These are phyloP conservation scores for Acacia melanoxylon DNA, from an alignment of 306 rosid genomes.

Conservation along the genomic window DNA sequence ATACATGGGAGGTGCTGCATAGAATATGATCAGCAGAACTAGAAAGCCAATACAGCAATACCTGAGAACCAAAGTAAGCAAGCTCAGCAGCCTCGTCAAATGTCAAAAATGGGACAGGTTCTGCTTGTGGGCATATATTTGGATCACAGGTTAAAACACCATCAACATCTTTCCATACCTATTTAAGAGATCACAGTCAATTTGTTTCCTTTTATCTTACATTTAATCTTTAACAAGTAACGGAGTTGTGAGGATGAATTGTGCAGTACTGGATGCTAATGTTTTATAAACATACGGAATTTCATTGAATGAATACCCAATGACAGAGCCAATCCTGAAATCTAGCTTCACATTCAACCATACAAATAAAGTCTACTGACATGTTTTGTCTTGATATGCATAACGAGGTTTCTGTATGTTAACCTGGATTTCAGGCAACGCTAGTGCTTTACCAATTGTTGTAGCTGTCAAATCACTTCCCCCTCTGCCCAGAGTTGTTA, in stretches of 20 bases:
- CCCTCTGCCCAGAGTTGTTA: constrained; percentile 95
- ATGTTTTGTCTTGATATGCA: neutral
- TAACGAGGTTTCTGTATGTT: constrained; percentile 11
- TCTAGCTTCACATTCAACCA: constrained; percentile 14
- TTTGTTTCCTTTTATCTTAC: constrained; percentile 5
- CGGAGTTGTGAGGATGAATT: neutral
- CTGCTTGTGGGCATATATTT: constrained; percentile 67
- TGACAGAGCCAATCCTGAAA: constrained; percentile 14
- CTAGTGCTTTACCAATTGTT: constrained; percentile 87
- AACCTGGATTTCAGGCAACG: constrained; percentile 95
- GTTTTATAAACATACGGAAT: constrained; percentile 8
- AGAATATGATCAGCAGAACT: constrained; percentile 26
- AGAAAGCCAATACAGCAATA: constrained; percentile 35
- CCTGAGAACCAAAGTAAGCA: constrained; percentile 99
- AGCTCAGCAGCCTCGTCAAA: constrained; percentile 99
- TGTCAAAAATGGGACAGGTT: constrained; percentile 87
- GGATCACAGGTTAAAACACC: constrained; percentile 98
- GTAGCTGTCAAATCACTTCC: constrained; percentile 99
- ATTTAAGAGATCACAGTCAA: constrained; percentile 39
- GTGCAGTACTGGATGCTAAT: constrained; percentile 6
- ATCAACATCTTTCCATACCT: constrained; percentile 99
- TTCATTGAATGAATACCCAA: constrained; percentile 20
- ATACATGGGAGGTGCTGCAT: constrained; percentile 5
- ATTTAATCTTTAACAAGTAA: neutral
- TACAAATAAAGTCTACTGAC: constrained; percentile 15